Evolutionary conservation across 352 stramenopile species (phyloP).

Genomic region (Globisporangium carolinianum): DNA sequence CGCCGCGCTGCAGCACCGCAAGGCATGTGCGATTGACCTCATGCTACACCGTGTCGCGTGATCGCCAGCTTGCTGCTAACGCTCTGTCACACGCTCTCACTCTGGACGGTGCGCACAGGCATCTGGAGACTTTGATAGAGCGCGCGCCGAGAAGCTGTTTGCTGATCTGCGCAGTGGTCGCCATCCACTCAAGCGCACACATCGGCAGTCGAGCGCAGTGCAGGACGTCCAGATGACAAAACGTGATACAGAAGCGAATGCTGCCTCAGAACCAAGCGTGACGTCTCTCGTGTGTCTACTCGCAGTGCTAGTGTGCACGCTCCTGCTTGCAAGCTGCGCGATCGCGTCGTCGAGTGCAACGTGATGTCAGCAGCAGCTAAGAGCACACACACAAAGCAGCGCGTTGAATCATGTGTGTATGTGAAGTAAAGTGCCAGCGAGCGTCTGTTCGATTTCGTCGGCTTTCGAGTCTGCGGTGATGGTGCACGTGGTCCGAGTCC

Average conservation of each 20-base stretch:
- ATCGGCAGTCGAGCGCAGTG: background rate
- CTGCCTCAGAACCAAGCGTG: too few species aligned
- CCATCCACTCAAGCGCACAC: slow-evolving; percentile 7
- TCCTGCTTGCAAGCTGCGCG: slow-evolving; percentile 36
- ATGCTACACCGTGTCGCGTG: background rate
- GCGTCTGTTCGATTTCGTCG: too few species aligned
- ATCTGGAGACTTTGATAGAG: slow-evolving; percentile 34
- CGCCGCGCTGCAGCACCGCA: slow-evolving; percentile 51
- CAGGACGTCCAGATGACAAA: background rate
- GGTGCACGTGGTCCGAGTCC: too few species aligned
- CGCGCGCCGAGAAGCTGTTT: slow-evolving; percentile 27
- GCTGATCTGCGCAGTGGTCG: slow-evolving; percentile 24
- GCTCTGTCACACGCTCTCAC: background rate
- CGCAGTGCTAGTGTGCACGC: slow-evolving; percentile 20
- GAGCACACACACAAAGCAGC: too few species aligned
- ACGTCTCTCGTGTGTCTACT: slow-evolving; percentile 13
- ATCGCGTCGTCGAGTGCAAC: slow-evolving; percentile 28
- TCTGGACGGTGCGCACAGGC: slow-evolving; percentile 13
- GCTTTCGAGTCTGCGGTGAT: too few species aligned
- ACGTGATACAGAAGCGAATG: too few species aligned
- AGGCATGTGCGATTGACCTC: slow-evolving; percentile 13
- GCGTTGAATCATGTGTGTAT: too few species aligned
- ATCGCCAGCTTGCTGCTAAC: too few species aligned
- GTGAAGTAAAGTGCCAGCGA: too few species aligned
- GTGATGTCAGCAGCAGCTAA: background rate